Evolutionary conservation across 139 green algal species (phyloP), one percentile per base, ranked within the genome.

Genomic region (Coelastrella sp.): DNA sequence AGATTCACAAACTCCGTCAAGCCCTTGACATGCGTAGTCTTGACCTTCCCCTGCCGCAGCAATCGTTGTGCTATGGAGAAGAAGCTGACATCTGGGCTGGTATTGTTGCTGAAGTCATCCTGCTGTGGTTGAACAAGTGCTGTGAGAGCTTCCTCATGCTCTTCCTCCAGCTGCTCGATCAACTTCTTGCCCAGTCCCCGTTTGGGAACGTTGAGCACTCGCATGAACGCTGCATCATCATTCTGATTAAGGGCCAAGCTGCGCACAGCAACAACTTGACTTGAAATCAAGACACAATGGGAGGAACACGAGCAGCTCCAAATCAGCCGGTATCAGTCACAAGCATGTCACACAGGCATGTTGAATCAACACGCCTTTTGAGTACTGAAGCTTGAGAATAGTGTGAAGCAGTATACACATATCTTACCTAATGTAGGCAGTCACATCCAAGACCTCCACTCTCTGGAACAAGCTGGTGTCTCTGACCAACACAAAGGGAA

Each of bases 401-500:
- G 57, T 23, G 19, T 34, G 57, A 17, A 34, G 1, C 19, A 34
- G 57, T 23, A 34, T 27, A 6, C 23, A 21, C 57, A 66, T 5
- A 6, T 34, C 64, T 77, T 27, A 86, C 80, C 35, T 64, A 37
- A 89, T 62, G 57, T 91, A 91, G 21, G 84, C 79, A 25, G 89
- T 43, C 30, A 71, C 19, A 25, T 89, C 79, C 41, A 32, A 2
- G 34, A 74, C 60, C 72, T 87, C 83, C 9, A 57, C 71, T 21
- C 84, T 27, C 67, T 88, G 76, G 51, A 88, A 81, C 0, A 88
- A 37, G 66, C 76, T 81, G 35, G n/a, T 75, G 67, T 88, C 84
- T 11, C 67, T 51, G 5, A 88, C 76, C 51, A 88, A 38, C 27
- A 82, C 41, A 72, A 84, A 85, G 25, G 74, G 81, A 17, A 88